phyloP scores from a whole-genome alignment of 2,329 filamentous ascomycete genomes.

The Dothistroma septosporum region DNA sequence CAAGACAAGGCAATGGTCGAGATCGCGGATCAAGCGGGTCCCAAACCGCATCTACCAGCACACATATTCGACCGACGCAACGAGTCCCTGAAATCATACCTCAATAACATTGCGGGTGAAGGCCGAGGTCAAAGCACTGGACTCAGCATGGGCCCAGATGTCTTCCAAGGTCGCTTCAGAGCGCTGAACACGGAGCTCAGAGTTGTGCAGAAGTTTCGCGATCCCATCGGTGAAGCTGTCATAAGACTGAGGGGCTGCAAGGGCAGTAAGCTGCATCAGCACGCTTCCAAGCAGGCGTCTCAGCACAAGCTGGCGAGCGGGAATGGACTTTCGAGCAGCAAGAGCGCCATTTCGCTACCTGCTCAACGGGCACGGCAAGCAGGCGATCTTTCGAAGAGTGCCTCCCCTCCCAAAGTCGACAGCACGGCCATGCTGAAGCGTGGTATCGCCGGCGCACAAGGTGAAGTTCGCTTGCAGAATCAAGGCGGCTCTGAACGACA shows the following conservation, averaged over 20 bases:
- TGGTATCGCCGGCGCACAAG: neutral
- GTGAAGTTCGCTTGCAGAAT: neutral
- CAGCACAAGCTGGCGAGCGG: slow-evolving; percentile 8
- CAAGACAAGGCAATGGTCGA: slow-evolving; percentile 35
- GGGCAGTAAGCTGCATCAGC: slow-evolving; percentile 19
- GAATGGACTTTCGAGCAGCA: slow-evolving; percentile 16
- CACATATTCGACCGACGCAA: slow-evolving; percentile 35
- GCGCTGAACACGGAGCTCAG: slow-evolving; percentile 33
- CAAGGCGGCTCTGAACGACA: neutral
- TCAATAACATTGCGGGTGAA: slow-evolving; percentile 18
- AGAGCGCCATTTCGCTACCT: slow-evolving; percentile 24
- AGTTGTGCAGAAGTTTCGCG: slow-evolving; percentile 34
- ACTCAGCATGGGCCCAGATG: slow-evolving; percentile 29
- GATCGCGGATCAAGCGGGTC: slow-evolving; percentile 26
- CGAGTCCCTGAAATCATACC: slow-evolving; percentile 32
- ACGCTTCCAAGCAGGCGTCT: slow-evolving; percentile 3
- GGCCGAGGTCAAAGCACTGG: slow-evolving; percentile 9
- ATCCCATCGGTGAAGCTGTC: slow-evolving; percentile 32
- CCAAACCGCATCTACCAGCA: slow-evolving; percentile 28
- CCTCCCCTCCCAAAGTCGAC: slow-evolving; percentile 17
- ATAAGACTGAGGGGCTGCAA: slow-evolving; percentile 25
- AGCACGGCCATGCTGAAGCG: neutral
- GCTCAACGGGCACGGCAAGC: slow-evolving; percentile 11
- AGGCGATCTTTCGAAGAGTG: slow-evolving; percentile 20
- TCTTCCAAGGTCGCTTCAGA: slow-evolving; percentile 35